Percentiles rank a stretch among this genome's conserved stretches.
Conservation (phyloP, 257 asterid genomes). For the Thymus mandschuricus region DNA sequence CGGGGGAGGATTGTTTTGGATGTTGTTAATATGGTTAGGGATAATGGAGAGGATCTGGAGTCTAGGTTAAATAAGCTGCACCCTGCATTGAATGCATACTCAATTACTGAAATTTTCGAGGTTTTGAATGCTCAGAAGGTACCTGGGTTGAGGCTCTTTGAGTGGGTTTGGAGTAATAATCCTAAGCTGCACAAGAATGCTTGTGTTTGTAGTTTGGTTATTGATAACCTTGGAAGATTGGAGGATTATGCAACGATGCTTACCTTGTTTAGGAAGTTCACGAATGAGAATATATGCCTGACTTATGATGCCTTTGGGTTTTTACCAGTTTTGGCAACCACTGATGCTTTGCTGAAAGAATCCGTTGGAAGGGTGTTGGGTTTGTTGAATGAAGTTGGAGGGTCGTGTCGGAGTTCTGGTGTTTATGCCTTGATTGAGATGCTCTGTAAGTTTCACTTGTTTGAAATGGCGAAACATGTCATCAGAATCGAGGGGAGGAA, state of each 20-base stretch:
- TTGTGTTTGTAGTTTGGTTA: constrained; percentile 56
- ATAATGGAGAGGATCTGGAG: constrained; percentile 49
- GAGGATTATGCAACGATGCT: constrained; percentile 67
- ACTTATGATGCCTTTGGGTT: constrained; percentile 66
- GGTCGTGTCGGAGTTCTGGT: constrained; percentile 70
- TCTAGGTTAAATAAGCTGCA: constrained; percentile 41
- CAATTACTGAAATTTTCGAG: constrained; percentile 49
- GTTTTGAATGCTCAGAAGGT: constrained; percentile 49
- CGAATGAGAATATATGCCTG: constrained; percentile 51
- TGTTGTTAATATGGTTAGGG: constrained; percentile 54
- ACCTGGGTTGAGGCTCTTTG: constrained; percentile 65
- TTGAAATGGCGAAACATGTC: constrained; percentile 74
- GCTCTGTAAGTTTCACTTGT: constrained; percentile 59
- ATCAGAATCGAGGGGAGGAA: constrained; percentile 51
- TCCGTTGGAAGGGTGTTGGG: constrained; percentile 46
- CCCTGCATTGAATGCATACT: constrained; percentile 36
- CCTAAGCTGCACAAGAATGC: constrained; percentile 49
- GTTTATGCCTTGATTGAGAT: constrained; percentile 60
- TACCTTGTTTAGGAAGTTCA: constrained; percentile 51
- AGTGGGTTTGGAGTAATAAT: constrained; percentile 53
- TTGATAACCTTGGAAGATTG: constrained; percentile 71
- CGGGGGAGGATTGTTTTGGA: constrained; percentile 33
- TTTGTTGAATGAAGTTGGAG: constrained; percentile 64
- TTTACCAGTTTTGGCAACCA: constrained; percentile 44
- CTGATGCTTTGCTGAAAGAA: constrained; percentile 42